Base-by-base conservation (phyloP, 2,329 filamentous ascomycete genomes). In the Fusarium xyrophilum region DNA sequence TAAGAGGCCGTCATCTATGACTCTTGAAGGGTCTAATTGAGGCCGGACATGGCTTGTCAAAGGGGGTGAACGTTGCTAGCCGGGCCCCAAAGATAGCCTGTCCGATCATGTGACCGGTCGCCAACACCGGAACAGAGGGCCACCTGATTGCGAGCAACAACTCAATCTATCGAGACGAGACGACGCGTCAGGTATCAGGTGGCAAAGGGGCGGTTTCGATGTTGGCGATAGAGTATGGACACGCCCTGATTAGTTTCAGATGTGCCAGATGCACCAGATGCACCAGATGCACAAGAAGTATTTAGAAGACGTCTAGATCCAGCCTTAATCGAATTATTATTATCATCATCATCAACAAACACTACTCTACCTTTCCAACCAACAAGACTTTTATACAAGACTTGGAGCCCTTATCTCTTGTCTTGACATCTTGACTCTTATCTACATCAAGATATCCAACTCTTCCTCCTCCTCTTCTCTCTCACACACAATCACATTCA, bases 231-330 rank as follows among this genome's bases (percentile, higher is more conserved):
- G 36, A 50, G 48, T 58, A 52, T 56, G 38, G 39, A 35, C 62
- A 69, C 44, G 40, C 53, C 54, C 55, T 71, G 70, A 56, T 63
- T 68, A 63, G 68, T 38, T 57, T 60, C 30, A 63, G 44, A 54
- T 40, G 42, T 57, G 57, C 53, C 42, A 59, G 65, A 66, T 51
- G 44, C 23, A 27, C 53, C 42, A 59, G 65, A 66, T 51, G 44
- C 23, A 27, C 50, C 36, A 56, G 53, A 65, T 54, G 48, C 21
- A 32, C 54, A 58, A 39, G 32, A 53, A 69, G 52, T 69, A 69
- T 69, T 67, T 69, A 69, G 66, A 69, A 69, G 66, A 63, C 66
- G 59, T 53, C 62, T 61, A 69, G 53, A 50, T 71, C 68, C 62
- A 33, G 53, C 56, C 40, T 67, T 25, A 67, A 65, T 43, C 42